Base-by-base conservation (phyloP, 257 asterid genomes). In the Nicotiana sylvestris region DNA sequence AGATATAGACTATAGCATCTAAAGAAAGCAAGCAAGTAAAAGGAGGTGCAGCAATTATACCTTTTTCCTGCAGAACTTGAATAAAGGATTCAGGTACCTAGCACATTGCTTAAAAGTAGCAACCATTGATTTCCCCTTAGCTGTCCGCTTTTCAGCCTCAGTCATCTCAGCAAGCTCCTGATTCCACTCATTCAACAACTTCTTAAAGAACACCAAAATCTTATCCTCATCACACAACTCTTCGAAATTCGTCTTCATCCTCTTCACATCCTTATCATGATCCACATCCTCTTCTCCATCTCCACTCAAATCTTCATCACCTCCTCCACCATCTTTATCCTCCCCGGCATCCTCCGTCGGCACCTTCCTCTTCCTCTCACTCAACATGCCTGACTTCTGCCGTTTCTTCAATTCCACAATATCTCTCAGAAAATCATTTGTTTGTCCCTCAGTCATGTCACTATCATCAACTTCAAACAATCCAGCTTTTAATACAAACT, bases 31-130 rank as follows among this genome's bases (percentile, higher is more conserved):
- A 15, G 10, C 13, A 70, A 39, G 21, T 46, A 25, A 74, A 25
- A 49, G 27, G 8, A 29, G 15, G 27, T 9, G 60, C 39, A 74
- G 7, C 39, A 27, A 9, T 49, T 17, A 6, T 49, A 92, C 98
- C 98, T 96, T 92, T 91, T 96, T 96, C 86, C 99, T 91, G 92
- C 99, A 96, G 88, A 94, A 94, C 89, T 93, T 96, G 87, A 96
- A 94, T 85, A 96, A 82, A 1, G 99, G 99, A 39, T 89, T 79
- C 93, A 96, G 85, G 92, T 94, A 96, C 39, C 98, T 91, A 10
- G 98, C 99, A 69, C 99, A 96, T 86, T 96, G 98, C 91, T 96
- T 92, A 82, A 94, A 96, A 4, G 97, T 96, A 55, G 99, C 99
- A 53, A 94, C 95, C 92, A 90, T 93, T 0, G 97, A 92, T 89